A percentile compares a stretch with the other conserved stretches of the same genome.
Conservation (phyloP, 1,284 basidiomycete genomes). For the Tranzscheliella williamsii region DNA sequence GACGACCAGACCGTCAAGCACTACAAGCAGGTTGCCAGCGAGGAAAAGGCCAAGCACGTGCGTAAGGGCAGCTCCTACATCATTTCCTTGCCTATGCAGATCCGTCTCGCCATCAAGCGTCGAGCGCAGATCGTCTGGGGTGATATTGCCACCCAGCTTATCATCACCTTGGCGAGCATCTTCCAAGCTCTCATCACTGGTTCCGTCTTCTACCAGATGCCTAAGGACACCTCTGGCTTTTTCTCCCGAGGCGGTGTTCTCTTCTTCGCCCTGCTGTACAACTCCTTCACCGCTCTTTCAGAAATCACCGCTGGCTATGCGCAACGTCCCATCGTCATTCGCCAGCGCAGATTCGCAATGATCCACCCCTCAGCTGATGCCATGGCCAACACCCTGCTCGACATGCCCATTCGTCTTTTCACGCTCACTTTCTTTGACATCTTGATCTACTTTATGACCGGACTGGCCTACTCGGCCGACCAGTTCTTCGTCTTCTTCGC, state of each 20-base stretch:
- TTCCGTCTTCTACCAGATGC: slow-evolving; percentile 72
- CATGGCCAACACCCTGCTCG: slow-evolving; percentile 43
- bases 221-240: slow-evolving; percentile 70
- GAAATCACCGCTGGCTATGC: slow-evolving; percentile 45
- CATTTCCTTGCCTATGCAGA: slow-evolving; percentile 63
- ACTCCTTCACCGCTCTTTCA: slow-evolving; percentile 63
- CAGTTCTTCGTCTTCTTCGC: slow-evolving; percentile 51
- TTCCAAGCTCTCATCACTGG: slow-evolving; percentile 74
- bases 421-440: slow-evolving; percentile 37
- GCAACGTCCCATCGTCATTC: slow-evolving; percentile 52
- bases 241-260: slow-evolving; percentile 76
- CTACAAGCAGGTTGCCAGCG: slow-evolving; percentile 26
- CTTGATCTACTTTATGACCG: slow-evolving; percentile 54
- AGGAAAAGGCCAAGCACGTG: slow-evolving; percentile 36
- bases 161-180: slow-evolving; percentile 52
- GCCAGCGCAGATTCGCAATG: slow-evolving; percentile 48
- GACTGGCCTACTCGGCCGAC: slow-evolving; percentile 29
- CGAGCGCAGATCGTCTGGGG: slow-evolving; percentile 73
- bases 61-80: slow-evolving; percentile 35
- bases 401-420: slow-evolving; percentile 45
- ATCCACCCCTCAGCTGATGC: slow-evolving; percentile 47
- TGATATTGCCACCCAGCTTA: slow-evolving; percentile 63
- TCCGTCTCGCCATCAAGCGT: slow-evolving; percentile 70
- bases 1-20: slow-evolving; percentile 20
- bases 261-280: slow-evolving; percentile 58